Evolutionary conservation across 2,329 filamentous ascomycete species (phyloP).

Genomic region (Colletotrichum sp.): DNA sequence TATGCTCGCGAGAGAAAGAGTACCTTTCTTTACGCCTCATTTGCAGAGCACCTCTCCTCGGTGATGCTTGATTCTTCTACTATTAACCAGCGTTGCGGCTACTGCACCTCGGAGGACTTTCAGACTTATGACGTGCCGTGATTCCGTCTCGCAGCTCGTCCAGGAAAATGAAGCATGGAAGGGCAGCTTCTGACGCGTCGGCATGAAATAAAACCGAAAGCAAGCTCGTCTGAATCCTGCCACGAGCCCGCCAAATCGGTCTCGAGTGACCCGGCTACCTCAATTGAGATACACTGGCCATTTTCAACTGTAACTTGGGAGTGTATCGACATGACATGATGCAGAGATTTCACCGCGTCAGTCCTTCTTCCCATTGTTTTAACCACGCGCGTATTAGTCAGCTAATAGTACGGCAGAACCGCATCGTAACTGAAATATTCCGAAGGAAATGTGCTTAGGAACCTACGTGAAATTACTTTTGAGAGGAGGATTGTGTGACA

Average conservation of each 20-base stretch:
- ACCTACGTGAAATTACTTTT: too few species aligned
- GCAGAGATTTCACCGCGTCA: neutral
- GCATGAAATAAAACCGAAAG: neutral
- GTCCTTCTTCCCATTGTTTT: accelerated
- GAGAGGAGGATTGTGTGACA: too few species aligned
- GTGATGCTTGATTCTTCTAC: neutral
- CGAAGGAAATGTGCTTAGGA: too few species aligned
- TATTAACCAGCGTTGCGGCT: accelerated
- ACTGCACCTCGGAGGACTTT: accelerated
- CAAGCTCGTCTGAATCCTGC: neutral
- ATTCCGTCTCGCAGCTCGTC: neutral
- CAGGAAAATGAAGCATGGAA: accelerated
- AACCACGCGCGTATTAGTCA: too few species aligned
- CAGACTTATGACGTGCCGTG: accelerated
- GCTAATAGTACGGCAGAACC: neutral
- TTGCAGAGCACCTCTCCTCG: accelerated
- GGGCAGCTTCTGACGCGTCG: accelerated
- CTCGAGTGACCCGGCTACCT: too few species aligned
- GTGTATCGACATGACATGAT: too few species aligned
- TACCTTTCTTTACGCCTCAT: too few species aligned
- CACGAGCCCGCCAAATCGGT: neutral
- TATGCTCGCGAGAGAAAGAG: too few species aligned
- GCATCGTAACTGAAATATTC: too few species aligned
- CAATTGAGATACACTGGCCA: too few species aligned
- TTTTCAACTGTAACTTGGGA: too few species aligned